phyloP scores from a whole-genome alignment of 192 early-diverging fungal genomes.

The Gamsiella multidivaricata region DNA sequence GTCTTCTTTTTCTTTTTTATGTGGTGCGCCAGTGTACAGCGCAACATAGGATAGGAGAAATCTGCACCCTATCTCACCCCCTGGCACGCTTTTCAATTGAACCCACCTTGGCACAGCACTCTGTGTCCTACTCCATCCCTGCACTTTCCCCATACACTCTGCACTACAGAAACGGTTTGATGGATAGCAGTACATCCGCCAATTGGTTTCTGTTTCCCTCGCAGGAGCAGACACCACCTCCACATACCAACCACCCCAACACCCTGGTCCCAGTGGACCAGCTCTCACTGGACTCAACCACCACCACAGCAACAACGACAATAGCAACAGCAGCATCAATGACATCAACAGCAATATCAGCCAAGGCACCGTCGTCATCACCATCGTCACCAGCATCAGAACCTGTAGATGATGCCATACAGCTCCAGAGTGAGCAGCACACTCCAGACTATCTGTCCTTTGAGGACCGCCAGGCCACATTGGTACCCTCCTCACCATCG shows the following conservation, averaged over 20 bases:
- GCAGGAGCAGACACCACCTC: background rate
- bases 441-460: too few relatives aligned
- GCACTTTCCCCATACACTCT: background rate
- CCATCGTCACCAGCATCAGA: background rate
- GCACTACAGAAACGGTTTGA: background rate
- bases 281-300: background rate
- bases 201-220: too few relatives aligned
- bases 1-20: background rate
- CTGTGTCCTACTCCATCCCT: background rate
- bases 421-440: background rate
- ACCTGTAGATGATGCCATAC: too few relatives aligned
- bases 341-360: background rate
- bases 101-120: background rate
- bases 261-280: constrained; percentile 1
- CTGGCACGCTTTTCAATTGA: too few relatives aligned
- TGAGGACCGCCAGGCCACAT: too few relatives aligned
- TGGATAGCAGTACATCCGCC: too few relatives aligned
- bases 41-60: too few relatives aligned
- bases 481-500: too few relatives aligned
- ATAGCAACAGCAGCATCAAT: background rate
- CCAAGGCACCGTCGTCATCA: background rate
- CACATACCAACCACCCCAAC: background rate
- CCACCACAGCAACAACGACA: constrained; percentile 2
- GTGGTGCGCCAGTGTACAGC: too few relatives aligned
- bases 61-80: too few relatives aligned